Evolutionary conservation across 1,139 yeast species (phyloP), one percentile per base, ranked within the genome.

Genomic region (Taphrina flavorubra): DNA sequence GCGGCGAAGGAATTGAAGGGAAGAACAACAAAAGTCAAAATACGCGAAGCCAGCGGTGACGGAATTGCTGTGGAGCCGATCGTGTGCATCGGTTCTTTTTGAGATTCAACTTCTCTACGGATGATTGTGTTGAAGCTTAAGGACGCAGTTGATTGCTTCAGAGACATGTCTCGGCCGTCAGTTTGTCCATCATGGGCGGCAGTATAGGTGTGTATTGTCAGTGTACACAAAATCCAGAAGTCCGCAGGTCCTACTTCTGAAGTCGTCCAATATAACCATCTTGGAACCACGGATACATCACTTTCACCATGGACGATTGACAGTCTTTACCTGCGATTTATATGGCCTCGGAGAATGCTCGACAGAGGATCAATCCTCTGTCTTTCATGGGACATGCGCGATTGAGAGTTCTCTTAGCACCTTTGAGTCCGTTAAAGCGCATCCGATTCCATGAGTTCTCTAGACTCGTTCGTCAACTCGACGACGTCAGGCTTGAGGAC

Each of bases 301-400:
- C 31, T 25, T 25, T 25, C 31, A 25, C 31, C 2, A 25, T 25
- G 31, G 31, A 25, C 31, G 31, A 25, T 25, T 25, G 31, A 25
- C 31, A 25, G 31, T 25, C 31, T 25, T 4, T 4, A 25, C 31
- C 4, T 25, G 31, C 31, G 31, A 25, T 25, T 25, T 25, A 25
- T 25, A 44, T 44, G 47, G 47, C 47, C 16, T 7, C n/a, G 16
- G 8, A 7, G n/a, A 16, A 8, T 7, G 47, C 6, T n/a, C 47
- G 18, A 16, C 47, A n/a, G 44, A 53, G 20, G 42, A 56, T 68
- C 31, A 72, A 70, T 56, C 67, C 69, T n/a, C 55, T 61, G 40
- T 71, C 72, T 11, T 70, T 65, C 40, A 68, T 55, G 36, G 58
- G 70, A 8, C 68, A 53, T 13, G 51, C 68, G 18, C 55, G 70